Percentiles rank a stretch among this genome's conserved stretches.
phyloP scores from a whole-genome alignment of 2,329 filamentous ascomycete species.

The Tolypocladium tundrense region DNA sequence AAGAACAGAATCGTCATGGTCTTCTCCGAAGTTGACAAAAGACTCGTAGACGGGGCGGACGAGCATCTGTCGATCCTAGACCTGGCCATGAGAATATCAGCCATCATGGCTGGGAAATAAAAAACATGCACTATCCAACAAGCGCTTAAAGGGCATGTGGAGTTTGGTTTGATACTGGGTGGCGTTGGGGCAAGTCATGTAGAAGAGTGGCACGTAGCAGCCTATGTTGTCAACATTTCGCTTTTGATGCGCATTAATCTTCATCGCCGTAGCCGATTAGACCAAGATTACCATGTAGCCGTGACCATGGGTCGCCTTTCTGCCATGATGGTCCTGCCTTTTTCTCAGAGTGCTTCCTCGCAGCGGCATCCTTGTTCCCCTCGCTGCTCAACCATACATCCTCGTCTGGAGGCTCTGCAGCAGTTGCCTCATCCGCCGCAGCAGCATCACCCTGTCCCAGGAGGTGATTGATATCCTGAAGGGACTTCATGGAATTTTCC shows the following conservation, averaged over 20 bases:
- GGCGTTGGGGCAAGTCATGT: not conserved
- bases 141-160: not conserved
- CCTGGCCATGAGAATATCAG: constrained; percentile 69
- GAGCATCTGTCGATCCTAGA: constrained; percentile 90
- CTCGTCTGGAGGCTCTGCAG: constrained; percentile 14
- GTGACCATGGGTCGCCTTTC: constrained; percentile 35
- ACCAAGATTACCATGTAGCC: constrained; percentile 43
- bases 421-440: constrained; percentile 11
- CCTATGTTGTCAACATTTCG: not conserved
- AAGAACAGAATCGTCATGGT: constrained; percentile 84
- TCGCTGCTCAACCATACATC: constrained; percentile 26
- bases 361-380: constrained; percentile 7
- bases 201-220: not conserved
- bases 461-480: constrained; percentile 40
- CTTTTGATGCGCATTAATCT: constrained; percentile 2
- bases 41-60: constrained; percentile 86
- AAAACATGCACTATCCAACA: not conserved
- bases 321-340: constrained; percentile 9
- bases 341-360: constrained; percentile 5
- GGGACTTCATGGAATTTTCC: constrained; percentile 36
- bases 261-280: constrained; percentile 31
- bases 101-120: constrained; percentile 47
- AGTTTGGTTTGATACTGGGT: constrained; percentile 1
- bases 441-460: constrained; percentile 24
- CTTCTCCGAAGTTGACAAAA: constrained; percentile 92